phyloP scores from a whole-genome alignment of 495 filamentous ascomycete genomes.

The Trichoderma gamsii region DNA sequence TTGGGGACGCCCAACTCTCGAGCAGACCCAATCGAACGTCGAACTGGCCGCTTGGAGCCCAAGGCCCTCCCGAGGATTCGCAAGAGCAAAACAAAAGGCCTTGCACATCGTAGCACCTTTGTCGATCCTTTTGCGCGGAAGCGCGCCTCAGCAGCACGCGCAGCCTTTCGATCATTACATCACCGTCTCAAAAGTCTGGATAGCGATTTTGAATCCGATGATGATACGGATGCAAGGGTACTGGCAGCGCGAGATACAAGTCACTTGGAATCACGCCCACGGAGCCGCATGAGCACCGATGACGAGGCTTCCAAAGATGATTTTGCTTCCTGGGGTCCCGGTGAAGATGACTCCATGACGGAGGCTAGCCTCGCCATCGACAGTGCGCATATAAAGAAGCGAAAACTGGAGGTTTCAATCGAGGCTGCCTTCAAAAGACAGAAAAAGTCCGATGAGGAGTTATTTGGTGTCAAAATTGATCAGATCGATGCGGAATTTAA shows the following conservation, averaged over 20 bases:
- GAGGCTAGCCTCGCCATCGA: constrained; percentile 48
- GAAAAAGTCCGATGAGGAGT: constrained; percentile 69
- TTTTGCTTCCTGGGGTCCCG: constrained; percentile 36
- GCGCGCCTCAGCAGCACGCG: constrained; percentile 41
- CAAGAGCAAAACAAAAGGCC: constrained; percentile 52
- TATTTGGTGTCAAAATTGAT: constrained; percentile 59
- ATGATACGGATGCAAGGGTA: constrained; percentile 26
- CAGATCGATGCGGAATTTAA: constrained; percentile 45
- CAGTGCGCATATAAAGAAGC: constrained; percentile 51
- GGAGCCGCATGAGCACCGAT: constrained; percentile 68
- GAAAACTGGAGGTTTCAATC: constrained; percentile 59
- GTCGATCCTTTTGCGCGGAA: constrained; percentile 72
- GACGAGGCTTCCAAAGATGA: constrained; percentile 62
- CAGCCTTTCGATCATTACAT: constrained; percentile 47
- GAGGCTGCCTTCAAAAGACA: constrained; percentile 61
- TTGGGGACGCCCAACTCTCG: constrained; percentile 65
- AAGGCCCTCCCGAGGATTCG: constrained; percentile 65
- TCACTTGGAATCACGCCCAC: constrained; percentile 73
- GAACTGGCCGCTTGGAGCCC: constrained; percentile 51
- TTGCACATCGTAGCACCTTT: constrained; percentile 52
- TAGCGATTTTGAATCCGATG: constrained; percentile 53
- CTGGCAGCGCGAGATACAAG: constrained; percentile 57
- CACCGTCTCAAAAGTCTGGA: constrained; percentile 47
- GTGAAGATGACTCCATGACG: constrained; percentile 52
- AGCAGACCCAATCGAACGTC: constrained; percentile 46